These are phyloP conservation scores for Rhodotorula graminis DNA, from an alignment of 768 basidiomycete genomes.

Conservation along the genomic window DNA sequence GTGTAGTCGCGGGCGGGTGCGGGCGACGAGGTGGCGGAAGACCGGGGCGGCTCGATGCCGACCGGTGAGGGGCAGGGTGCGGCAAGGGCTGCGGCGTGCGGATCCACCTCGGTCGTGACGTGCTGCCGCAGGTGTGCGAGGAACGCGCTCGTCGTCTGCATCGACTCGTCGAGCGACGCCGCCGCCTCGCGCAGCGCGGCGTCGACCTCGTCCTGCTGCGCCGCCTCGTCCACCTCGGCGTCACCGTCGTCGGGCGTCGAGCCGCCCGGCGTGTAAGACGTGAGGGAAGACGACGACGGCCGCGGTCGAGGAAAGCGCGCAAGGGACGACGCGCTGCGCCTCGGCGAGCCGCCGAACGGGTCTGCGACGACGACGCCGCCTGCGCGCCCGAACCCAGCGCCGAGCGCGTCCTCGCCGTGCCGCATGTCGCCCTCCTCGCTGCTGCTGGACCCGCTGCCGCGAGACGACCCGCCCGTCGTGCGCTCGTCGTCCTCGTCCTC, in stretches of 20 bases:
- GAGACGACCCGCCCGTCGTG: neutral
- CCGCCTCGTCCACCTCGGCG: neutral
- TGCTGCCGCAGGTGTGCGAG: constrained; percentile 61
- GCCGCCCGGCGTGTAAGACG: neutral
- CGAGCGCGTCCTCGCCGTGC: neutral
- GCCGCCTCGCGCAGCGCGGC: constrained; percentile 4
- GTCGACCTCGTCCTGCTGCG: constrained; percentile 19
- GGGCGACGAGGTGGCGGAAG: constrained; percentile 4
- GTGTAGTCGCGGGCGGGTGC: constrained; percentile 3
- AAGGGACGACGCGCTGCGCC: neutral
- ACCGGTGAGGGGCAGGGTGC: too few species aligned
- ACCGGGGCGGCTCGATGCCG: too few species aligned
- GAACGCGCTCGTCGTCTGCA: constrained; percentile 72
- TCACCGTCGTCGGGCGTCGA: neutral
- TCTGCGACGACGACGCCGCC: neutral
- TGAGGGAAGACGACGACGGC: neutral
- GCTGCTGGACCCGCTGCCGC: neutral
- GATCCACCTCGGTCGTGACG: constrained; percentile 1
- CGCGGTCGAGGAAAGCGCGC: neutral
- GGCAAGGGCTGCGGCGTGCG: neutral
- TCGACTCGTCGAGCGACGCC: neutral
- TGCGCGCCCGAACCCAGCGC: neutral
- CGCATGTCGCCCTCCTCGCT: neutral
- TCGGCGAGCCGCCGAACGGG: neutral
- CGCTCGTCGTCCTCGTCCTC: neutral